A percentile compares a stretch with the other conserved stretches of the same genome.
phyloP scores from a whole-genome alignment of 257 asterid genomes.

The Craterostigma plantagineum region DNA sequence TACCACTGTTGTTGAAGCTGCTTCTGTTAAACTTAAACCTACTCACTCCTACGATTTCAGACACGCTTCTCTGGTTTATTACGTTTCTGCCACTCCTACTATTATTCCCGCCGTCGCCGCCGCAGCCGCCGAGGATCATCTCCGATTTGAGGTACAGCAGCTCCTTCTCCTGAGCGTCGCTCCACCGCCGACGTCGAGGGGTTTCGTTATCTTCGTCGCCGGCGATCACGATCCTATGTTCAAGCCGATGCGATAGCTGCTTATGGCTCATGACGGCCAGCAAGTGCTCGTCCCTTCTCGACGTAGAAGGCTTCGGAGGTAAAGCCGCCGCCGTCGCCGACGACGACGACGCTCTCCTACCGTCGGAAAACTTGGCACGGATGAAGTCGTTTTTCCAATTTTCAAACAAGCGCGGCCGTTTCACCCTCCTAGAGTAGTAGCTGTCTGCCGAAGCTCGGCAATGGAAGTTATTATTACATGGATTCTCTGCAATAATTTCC shows the following conservation, averaged over 20 bases:
- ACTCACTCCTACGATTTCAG: constrained; percentile 49
- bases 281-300: too few species aligned
- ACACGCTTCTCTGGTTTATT: constrained; percentile 39
- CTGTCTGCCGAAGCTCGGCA: constrained; percentile 25
- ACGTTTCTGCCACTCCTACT: constrained; percentile 17
- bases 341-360: too few species aligned
- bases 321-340: too few species aligned
- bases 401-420: background rate
- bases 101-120: too few species aligned
- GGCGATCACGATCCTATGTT: constrained; percentile 52
- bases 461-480: constrained; percentile 5
- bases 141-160: constrained; percentile 19
- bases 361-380: too few species aligned
- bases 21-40: too few species aligned
- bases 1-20: too few species aligned
- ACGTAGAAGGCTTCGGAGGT: too few species aligned
- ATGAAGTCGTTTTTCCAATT: constrained; percentile 6
- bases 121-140: constrained; percentile 10
- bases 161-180: constrained; percentile 35
- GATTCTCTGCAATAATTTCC: constrained; percentile 23
- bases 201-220: constrained; percentile 8
- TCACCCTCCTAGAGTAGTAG: constrained; percentile 9
- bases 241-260: constrained; percentile 20
- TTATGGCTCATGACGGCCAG: too few species aligned
- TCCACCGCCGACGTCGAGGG: constrained; percentile 19